Conservation (phyloP, 2,329 filamentous ascomycete genomes). For the Gnomoniopsis sp. region DNA sequence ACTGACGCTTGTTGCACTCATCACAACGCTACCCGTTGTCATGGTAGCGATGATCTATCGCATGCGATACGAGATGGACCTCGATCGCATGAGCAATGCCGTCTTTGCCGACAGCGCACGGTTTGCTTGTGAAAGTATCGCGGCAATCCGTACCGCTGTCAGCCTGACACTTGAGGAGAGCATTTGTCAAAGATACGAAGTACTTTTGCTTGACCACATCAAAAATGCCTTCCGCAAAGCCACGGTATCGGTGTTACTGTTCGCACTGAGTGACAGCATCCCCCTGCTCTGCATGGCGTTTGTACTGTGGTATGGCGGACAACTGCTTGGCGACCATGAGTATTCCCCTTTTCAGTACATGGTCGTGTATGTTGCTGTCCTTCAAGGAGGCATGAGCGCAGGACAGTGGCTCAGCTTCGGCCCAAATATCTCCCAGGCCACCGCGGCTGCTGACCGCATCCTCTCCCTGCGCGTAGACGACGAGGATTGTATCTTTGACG, state of each 20-base stretch:
- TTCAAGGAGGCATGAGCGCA: constrained; percentile 30
- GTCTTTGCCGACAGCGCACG: constrained; percentile 60
- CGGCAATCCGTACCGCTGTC: constrained; percentile 59
- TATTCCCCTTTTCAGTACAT: constrained; percentile 32
- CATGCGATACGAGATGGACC: constrained; percentile 51
- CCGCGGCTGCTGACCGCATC: constrained; percentile 28
- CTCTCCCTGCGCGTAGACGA: constrained; percentile 14
- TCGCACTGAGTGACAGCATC: constrained; percentile 38
- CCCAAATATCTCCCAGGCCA: constrained; percentile 31
- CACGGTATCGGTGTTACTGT: constrained; percentile 30
- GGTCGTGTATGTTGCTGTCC: constrained; percentile 30
- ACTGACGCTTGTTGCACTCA: constrained; percentile 57
- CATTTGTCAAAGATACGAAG: constrained; percentile 40
- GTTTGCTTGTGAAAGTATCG: constrained; percentile 61
- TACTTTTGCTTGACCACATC: constrained; percentile 33
- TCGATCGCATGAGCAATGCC: constrained; percentile 53
- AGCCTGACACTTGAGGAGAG: constrained; percentile 58
- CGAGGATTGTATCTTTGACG: constrained; percentile 1
- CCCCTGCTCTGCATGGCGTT: constrained; percentile 56
- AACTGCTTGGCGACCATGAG: constrained; percentile 27
- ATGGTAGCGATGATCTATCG: constrained; percentile 37
- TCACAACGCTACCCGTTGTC: constrained; percentile 31
- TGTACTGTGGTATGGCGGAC: constrained; percentile 47
- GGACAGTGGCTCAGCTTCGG: constrained; percentile 31
- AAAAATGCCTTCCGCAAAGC: constrained; percentile 28